A percentile compares a stretch with the other conserved stretches of the same genome.
Conservation (phyloP, 2,329 filamentous ascomycete genomes). For the Colletotrichum shisoi region DNA sequence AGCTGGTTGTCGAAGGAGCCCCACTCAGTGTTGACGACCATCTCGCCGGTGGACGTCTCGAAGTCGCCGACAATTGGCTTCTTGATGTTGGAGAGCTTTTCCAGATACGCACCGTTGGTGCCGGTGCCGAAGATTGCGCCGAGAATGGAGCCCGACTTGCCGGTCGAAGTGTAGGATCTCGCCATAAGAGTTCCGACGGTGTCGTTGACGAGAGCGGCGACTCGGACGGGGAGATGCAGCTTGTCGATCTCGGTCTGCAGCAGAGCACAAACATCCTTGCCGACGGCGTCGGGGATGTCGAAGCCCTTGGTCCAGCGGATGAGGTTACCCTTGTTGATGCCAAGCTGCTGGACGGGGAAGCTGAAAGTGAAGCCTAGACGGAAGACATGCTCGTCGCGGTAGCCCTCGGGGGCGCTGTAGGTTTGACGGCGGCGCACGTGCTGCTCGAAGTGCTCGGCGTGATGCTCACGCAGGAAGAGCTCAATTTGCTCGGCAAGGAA, state of each 20-base stretch:
- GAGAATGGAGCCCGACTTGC: conserved; percentile 85
- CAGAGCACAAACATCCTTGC: conserved; percentile 91
- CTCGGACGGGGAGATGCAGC: conserved; percentile 84
- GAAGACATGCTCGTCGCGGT: conserved; percentile 79
- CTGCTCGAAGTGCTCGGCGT: conserved; percentile 83
- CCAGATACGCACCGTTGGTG: conserved; percentile 96
- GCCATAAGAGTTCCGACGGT: conserved; percentile 98
- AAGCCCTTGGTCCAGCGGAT: conserved; percentile 99
- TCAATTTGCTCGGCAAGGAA: conserved; percentile 96
- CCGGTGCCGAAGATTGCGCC: conserved; percentile 97
- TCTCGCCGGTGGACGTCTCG: conserved; percentile 83
- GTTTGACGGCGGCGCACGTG: conserved; percentile 71
- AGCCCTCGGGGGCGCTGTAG: conserved; percentile 65
- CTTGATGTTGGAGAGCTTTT: conserved; percentile 85
- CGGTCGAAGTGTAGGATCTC: conserved; percentile 90
- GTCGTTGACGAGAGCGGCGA: conserved; percentile 96
- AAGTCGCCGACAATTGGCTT: conserved; percentile 77
- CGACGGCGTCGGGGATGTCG: conserved; percentile 91
- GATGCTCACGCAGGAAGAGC: conserved; percentile 83
- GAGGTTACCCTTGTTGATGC: conserved; percentile 92
- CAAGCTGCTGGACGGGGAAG: conserved; percentile 92
- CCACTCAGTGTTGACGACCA: conserved; percentile 99
- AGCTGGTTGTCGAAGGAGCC: conserved; percentile 96
- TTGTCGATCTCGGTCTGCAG: conserved; percentile 90
- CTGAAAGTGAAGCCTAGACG: conserved; percentile 98